Base-by-base conservation (phyloP, 257 asterid species). In the Solanum sparsipilum region DNA sequence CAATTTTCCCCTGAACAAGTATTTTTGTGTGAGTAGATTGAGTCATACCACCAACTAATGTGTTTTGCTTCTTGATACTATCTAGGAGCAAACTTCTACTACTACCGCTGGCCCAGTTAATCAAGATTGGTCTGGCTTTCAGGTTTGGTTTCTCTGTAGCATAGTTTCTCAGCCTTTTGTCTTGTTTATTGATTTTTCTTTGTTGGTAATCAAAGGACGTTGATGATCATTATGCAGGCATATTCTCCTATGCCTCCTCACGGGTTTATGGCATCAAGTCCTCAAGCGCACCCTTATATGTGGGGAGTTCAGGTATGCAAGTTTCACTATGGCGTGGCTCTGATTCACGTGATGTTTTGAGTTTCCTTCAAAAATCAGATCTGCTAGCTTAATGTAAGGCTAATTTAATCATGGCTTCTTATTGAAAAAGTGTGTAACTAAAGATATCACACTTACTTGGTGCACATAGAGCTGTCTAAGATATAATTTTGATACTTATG, bases 61-160 rank as follows among this genome's bases (percentile, higher is more conserved):
- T 82, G 41, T 48, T 82, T 82, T 82, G 5, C 29, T 67, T 81
- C 86, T 81, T 86, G 84, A 83, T 29, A 60, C 74, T 83, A 52
- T 87, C 72, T 87, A 94, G 99, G 99, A 95, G 91, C 99, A 93
- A 90, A 87, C 93, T 88, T 82, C 85, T 48, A 46, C 85, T 31
- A 91, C 97, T 48, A 91, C 89, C 8, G 74, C 99, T 18, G 95
- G 94, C 34, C 71, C 94, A 44, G 95, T 90, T 89, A 91, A 93
- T 90, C 91, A 98, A 48, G 99, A 97, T 83, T 97, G 99, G 99
- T 20, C 98, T 83, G 98, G 98, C 87, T 97, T 94, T 93, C 99
- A 97, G 99, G 99, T 97, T 91, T 46, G 71, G 44, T 85, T 87
- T 87, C 87, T 83, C 72, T 83, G 85, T 38, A 36, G 79, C 7